Base-by-base conservation (phyloP, 2,329 filamentous ascomycete species). In the Neoscytalidium dimidiatum region DNA sequence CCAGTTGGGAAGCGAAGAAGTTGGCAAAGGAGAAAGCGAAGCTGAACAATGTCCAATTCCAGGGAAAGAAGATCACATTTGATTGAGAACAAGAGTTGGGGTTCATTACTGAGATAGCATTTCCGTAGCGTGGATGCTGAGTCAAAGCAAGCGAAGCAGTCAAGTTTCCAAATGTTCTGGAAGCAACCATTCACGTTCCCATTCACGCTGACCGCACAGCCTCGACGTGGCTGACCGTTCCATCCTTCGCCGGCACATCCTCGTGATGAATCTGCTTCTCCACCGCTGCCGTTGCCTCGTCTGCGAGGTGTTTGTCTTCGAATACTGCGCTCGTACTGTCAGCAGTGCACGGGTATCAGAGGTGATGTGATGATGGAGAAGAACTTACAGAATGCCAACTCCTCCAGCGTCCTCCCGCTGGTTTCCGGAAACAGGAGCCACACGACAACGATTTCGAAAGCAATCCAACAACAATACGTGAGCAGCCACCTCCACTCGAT, bases 1-100 rank as follows among this genome's bases (percentile, higher is more conserved):
- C 87, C 21, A 88, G 85, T 63, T 90, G 87, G 87, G 83, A 85
- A 73, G 87, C 87, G 6, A 85, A 85, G 31, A 86, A 84, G 78
- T 81, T 81, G 71, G 83, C 84, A 14, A 89, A 89, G 77, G 82
- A 84, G 75, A 81, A 81, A 73, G 80, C 81, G 71, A 74, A 74
- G 56, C 26, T 58, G 9, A 51, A n/a, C 0, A 75, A 71, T 44
- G 81, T 80, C 48, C 74, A 80, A n/a, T 87, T 88, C 68, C 72
- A 81, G 64, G 86, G 86, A 28, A 89, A 85, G 79, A 89, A 88
- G 78, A 82, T 88, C 57, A 82, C 82, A 7, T 90, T 90, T 76
- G 85, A 88, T 73, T 88, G 66, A 74, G 51, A 28, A 28, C 17
- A 11, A 19, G 41, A n/a, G n/a, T 60, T 60, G 35, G 28, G 2